Evolutionary conservation across 1,139 yeast species (phyloP).

Genomic region (Ogataea hybrid): DNA sequence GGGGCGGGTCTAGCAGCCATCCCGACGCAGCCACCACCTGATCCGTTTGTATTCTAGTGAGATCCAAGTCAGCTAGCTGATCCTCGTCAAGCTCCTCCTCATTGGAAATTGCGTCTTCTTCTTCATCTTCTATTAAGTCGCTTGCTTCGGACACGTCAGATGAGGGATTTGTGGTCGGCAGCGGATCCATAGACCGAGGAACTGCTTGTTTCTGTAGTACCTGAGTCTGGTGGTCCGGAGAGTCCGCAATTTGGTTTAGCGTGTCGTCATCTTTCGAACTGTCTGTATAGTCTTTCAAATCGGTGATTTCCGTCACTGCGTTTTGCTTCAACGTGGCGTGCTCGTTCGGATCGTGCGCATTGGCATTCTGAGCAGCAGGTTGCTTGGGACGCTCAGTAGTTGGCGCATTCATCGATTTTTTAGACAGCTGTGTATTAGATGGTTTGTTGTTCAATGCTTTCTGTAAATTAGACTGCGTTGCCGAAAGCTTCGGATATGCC

Average conservation of each 20-base stretch:
- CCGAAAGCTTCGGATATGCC: constrained; percentile 26
- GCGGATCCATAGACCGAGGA: constrained; percentile 14
- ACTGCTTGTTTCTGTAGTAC: constrained; percentile 13
- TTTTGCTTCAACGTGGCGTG: constrained; percentile 13
- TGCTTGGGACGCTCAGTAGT: neutral
- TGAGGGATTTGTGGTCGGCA: constrained; percentile 9
- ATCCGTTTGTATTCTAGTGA: constrained; percentile 65
- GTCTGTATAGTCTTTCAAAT: constrained; percentile 31
- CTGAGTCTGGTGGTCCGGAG: constrained; percentile 9
- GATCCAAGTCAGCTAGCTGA: constrained; percentile 42
- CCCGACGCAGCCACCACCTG: constrained; percentile 63
- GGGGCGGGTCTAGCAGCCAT: constrained; percentile 61
- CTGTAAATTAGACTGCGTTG: constrained; percentile 33
- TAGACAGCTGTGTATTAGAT: constrained; percentile 12
- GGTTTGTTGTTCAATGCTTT: constrained; percentile 28
- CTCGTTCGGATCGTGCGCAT: constrained; percentile 9
- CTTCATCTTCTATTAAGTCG: constrained; percentile 20
- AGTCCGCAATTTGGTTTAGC: constrained; percentile 19
- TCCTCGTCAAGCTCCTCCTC: constrained; percentile 34
- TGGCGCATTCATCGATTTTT: neutral
- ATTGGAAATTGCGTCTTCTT: constrained; percentile 21
- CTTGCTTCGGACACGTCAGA: constrained; percentile 17
- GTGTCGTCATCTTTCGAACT: constrained; percentile 34
- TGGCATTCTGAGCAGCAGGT: constrained; percentile 2
- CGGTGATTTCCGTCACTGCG: constrained; percentile 26